phyloP scores from a whole-genome alignment of 352 stramenopile species.

The Phytophthora pistaciae region DNA sequence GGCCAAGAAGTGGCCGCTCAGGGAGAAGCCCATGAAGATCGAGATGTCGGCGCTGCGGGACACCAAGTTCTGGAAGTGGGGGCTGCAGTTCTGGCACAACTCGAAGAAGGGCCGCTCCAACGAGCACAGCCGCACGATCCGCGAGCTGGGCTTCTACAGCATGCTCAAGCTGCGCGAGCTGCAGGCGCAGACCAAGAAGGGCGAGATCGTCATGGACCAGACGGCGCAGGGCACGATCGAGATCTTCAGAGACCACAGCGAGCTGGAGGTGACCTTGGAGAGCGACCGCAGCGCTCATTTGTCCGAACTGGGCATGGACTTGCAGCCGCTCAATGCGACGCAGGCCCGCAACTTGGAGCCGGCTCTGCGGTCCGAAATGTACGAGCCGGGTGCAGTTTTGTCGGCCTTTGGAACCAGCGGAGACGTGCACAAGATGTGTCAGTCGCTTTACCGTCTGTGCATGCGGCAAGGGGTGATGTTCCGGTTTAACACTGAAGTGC shows the following conservation, averaged over 20 bases:
- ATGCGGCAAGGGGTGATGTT: constrained; percentile 90
- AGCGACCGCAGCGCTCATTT: constrained; percentile 79
- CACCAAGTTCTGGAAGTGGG: constrained; percentile 90
- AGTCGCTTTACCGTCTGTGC: constrained; percentile 82
- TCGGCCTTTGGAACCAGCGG: constrained; percentile 87
- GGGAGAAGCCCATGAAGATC: constrained; percentile 85
- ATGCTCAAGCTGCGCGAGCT: constrained; percentile 87
- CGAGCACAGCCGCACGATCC: constrained; percentile 82
- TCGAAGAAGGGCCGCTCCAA: constrained; percentile 80
- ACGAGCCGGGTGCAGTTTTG: constrained; percentile 71
- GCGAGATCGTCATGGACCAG: constrained; percentile 89
- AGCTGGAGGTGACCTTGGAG: constrained; percentile 77
- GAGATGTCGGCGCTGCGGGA: constrained; percentile 85
- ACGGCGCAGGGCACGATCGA: constrained; percentile 87
- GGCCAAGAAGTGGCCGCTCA: constrained; percentile 51
- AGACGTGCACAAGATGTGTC: constrained; percentile 91
- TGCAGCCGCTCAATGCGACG: constrained; percentile 64
- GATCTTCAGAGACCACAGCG: constrained; percentile 64
- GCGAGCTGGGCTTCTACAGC: constrained; percentile 87
- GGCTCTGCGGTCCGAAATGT: constrained; percentile 64
- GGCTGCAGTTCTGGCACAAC: constrained; percentile 87
- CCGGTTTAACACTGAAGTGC: constrained; percentile 86
- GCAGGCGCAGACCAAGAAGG: constrained; percentile 79
- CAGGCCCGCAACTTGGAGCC: constrained; percentile 79
- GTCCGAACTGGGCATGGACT: constrained; percentile 80